Evolutionary conservation across 176 grass and related monocot genomes (phyloP), one percentile per base, ranked within the genome.

Genomic region (Guadua angustifolia): DNA sequence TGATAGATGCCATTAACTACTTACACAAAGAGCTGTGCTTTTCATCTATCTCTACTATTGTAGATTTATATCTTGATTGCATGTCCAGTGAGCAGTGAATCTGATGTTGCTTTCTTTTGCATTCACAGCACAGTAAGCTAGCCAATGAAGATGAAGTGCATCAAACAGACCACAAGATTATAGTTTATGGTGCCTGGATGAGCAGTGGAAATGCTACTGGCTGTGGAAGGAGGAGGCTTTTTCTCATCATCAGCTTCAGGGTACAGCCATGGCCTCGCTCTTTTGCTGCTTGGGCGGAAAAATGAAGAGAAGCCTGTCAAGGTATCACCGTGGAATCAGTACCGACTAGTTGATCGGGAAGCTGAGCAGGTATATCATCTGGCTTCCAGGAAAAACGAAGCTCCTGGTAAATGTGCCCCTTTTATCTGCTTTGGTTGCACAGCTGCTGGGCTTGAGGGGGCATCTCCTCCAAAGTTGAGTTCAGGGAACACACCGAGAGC

Each of bases 211-310:
- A 98, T 98, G 96, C 87, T 98, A 87, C 85, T 98, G 74, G 91
- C 96, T 77, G 96, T 98, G 75, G 96, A 98, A 95, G 96, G 96
- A 90, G 93, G 93, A 39, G 96, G 96, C 14, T 98, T 98, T 75
- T 98, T 98, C 87, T 94, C 93, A 73, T 95, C 96, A 40, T 98
- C 96, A 68, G 93, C 96, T n/a, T 98, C 93, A 79, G 96, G 96
- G 32, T 98, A 98, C 73, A 94, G 89, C 73, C 91, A 90, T 82
- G 96, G 96, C 33, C 91, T 98, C 35, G 93, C 96, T 13, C 93
- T 98, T 86, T 66, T 98, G 88, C 85, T 98, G 25, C 89, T 98
- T 73, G 93, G 96, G 5, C 74, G 66, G 74, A 95, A 88, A 92
- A 86, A 80, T 66, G 93, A 98, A 70, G 96, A 98, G 63, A 91